Evolutionary conservation across 352 stramenopile genomes (phyloP).

Genomic region (Pythium plurisporium): DNA sequence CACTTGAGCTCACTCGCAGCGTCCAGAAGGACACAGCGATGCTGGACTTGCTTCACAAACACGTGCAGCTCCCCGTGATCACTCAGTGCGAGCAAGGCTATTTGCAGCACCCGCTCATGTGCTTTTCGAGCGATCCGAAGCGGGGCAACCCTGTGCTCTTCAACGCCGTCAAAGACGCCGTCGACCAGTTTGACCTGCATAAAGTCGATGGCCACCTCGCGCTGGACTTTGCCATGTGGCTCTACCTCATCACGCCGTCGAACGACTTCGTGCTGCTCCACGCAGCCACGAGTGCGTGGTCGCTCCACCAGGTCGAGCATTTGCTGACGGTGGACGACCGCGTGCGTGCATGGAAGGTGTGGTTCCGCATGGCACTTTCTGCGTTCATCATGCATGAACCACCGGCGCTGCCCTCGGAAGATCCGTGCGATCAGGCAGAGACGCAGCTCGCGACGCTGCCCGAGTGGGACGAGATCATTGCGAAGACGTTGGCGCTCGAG

Average conservation of each 20-base stretch:
- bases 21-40: constrained; percentile 7
- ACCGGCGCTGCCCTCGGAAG: constrained; percentile 11
- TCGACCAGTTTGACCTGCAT: constrained; percentile 25
- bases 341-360: constrained; percentile 30
- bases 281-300: constrained; percentile 31
- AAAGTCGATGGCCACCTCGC: constrained; percentile 22
- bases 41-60: constrained; percentile 1
- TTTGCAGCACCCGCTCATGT: constrained; percentile 23
- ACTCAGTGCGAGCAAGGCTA: neutral
- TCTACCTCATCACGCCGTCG: constrained; percentile 25
- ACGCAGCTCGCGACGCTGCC: constrained; percentile 22
- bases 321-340: constrained; percentile 19
- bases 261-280: constrained; percentile 39
- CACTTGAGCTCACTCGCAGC: neutral
- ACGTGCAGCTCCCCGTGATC: constrained; percentile 7
- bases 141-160: constrained; percentile 18
- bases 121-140: constrained; percentile 20
- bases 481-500: constrained; percentile 25
- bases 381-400: constrained; percentile 26
- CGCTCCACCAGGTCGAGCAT: constrained; percentile 33
- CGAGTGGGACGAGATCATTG: constrained; percentile 40
- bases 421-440: constrained; percentile 22
- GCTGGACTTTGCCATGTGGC: constrained; percentile 29
- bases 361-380: constrained; percentile 27
- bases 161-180: constrained; percentile 1